These are phyloP conservation scores for Cladophialophora carrionii DNA, from an alignment of 2,329 filamentous ascomycete species.

Conservation along the genomic window DNA sequence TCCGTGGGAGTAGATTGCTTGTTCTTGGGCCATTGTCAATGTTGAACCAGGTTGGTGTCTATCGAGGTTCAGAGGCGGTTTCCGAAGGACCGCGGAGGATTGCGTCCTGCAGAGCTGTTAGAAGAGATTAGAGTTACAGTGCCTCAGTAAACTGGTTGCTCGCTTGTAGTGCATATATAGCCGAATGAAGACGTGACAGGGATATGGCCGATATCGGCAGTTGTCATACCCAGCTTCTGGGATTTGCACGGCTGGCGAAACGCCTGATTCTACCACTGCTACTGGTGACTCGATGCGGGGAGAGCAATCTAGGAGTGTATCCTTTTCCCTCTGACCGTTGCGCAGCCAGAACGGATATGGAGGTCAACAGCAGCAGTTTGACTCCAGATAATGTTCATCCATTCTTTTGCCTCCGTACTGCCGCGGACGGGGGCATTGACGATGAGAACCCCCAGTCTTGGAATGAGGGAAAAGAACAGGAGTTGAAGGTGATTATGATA, in stretches of 20 bases:
- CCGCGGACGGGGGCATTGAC: neutral
- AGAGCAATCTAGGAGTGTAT: neutral
- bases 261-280: neutral
- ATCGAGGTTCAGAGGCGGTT: neutral
- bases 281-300: conserved; percentile 1
- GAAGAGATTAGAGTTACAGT: neutral
- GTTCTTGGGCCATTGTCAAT: conserved; percentile 27
- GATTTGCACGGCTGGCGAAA: neutral
- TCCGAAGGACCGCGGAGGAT: neutral
- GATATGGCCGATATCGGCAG: conserved; percentile 17
- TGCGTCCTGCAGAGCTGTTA: neutral
- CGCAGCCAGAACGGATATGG: neutral
- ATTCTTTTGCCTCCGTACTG: neutral
- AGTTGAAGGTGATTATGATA: neutral
- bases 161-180: neutral
- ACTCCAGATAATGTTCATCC: too few species aligned
- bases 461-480: neutral
- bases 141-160: neutral
- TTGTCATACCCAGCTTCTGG: neutral
- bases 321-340: neutral
- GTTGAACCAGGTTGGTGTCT: neutral
- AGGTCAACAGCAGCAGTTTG: too few species aligned
- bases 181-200: neutral
- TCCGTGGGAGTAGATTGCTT: conserved; percentile 45
- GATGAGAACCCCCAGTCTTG: neutral